Base-by-base conservation (phyloP, 2,329 filamentous ascomycete genomes). In the Aspergillus novofumigatus region DNA sequence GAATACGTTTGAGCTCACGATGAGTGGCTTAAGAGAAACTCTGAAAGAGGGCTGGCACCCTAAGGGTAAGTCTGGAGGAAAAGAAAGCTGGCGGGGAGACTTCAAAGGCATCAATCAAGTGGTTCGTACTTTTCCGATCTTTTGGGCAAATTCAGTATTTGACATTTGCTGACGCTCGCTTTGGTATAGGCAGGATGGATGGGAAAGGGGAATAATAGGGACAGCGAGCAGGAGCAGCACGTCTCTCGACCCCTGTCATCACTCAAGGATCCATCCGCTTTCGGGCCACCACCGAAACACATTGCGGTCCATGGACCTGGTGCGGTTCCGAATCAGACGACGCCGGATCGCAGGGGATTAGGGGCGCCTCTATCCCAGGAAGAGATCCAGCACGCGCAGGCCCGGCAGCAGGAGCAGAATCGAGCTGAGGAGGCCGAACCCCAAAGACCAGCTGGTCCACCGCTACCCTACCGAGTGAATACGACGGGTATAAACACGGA, bases 241-340 rank as follows among this genome's bases (percentile, higher is more conserved):
- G 75, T 81, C 53, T 81, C 83, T 6, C 79, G 81, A 17, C 91
- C 92, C 1, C 76, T 95, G 47, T 80, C 85, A 8, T 80, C 84
- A 3, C 81, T 96, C 29, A 86, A 85, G 69, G 91, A 96, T 69
- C 92, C 91, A 1, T 73, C 84, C 1, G 83, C 85, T 17, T 96
- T 96, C 70, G 91, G 84, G 2, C 90, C 91, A 25, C 92, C 92
- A 26, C 92, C 92, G 0, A 92, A 85, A 66, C 88, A 83, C 59
- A 73, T 78, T 56, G 77, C 79, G 51, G 81, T 80, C 62, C 75
- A 81, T 68, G 75, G 78, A 56, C 74, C 72, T 14, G 73, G 71
- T 6, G 74, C 78, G 3, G 66, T 78, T 14, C 71, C 76, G 29
- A 77, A 79, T 52, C 69, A 79, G 49, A 76, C 77, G 14, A 75